Conservation (phyloP, 164 flowering plant genomes). For the Litsea cubeba region DNA sequence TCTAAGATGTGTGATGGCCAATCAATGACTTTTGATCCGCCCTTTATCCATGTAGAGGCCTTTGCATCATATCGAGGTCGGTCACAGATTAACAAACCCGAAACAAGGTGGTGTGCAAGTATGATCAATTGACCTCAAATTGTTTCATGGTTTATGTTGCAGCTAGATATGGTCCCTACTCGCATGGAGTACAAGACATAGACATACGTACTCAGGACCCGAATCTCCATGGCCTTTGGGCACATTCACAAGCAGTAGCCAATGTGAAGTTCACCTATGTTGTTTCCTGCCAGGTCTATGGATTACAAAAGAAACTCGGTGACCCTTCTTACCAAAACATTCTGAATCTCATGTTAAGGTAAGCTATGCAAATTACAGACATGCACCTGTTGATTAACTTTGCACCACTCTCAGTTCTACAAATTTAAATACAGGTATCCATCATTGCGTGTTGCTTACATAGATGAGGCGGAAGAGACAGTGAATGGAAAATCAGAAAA, state of each 20-base stretch:
- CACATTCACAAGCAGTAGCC: conserved; percentile 63
- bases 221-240: conserved; percentile 25
- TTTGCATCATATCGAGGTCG: too few relatives aligned
- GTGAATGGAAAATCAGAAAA: conserved; percentile 59
- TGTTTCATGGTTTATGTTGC: conserved; percentile 14
- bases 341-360: conserved; percentile 84
- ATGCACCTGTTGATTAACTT: not conserved
- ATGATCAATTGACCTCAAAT: not conserved
- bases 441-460: conserved; percentile 88
- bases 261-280: conserved; percentile 96
- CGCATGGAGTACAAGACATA: too few relatives aligned
- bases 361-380: conserved; percentile 21
- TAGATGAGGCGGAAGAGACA: conserved; percentile 80
- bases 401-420: not conserved
- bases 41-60: too few relatives aligned
- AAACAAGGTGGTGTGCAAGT: too few relatives aligned
- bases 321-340: conserved; percentile 63
- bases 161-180: conserved; percentile 34
- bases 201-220: not conserved
- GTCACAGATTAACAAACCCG: too few relatives aligned
- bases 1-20: too few relatives aligned
- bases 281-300: conserved; percentile 95
- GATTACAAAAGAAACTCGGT: conserved; percentile 68
- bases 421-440: conserved; percentile 53
- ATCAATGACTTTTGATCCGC: too few relatives aligned